phyloP scores from a whole-genome alignment of 805 yeast genomes.

The Kluyveromyces aestuarii region DNA sequence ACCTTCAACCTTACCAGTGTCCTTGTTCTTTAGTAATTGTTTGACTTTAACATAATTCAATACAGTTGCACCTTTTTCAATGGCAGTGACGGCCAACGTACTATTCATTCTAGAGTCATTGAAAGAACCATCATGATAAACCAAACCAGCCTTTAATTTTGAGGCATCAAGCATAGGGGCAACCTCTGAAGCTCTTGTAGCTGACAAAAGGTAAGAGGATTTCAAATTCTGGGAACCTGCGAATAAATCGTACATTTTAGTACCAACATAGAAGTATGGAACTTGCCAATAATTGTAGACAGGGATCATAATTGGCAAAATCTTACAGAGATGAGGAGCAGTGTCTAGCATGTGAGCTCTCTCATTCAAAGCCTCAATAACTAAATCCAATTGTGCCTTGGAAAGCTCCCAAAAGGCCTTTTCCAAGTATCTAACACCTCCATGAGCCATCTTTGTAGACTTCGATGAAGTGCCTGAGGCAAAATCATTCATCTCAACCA shows the following conservation, averaged over 20 bases:
- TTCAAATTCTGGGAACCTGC: slow-evolving; percentile 85
- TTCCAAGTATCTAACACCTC: slow-evolving; percentile 92
- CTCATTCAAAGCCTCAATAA: slow-evolving; percentile 82
- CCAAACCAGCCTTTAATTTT: slow-evolving; percentile 79
- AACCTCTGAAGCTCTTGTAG: slow-evolving; percentile 54
- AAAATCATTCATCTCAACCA: slow-evolving; percentile 81
- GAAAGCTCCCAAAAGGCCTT: slow-evolving; percentile 90
- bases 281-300: slow-evolving; percentile 93
- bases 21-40: slow-evolving; percentile 57
- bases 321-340: slow-evolving; percentile 83
- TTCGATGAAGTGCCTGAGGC: slow-evolving; percentile 91
- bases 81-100: slow-evolving; percentile 76
- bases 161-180: slow-evolving; percentile 82
- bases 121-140: slow-evolving; percentile 92
- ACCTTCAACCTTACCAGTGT: slow-evolving; percentile 56
- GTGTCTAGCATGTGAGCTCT: slow-evolving; percentile 78
- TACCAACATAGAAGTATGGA: slow-evolving; percentile 88
- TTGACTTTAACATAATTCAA: slow-evolving; percentile 79
- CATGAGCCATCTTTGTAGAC: slow-evolving; percentile 94
- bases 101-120: slow-evolving; percentile 89
- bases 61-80: slow-evolving; percentile 80
- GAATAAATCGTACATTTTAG: slow-evolving; percentile 83
- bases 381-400: slow-evolving; percentile 80
- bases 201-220: slow-evolving; percentile 62
- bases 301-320: slow-evolving; percentile 93